Evolutionary conservation across 371 early-diverging fungal genomes (phyloP).

Genomic region (Mortierella sp.): DNA sequence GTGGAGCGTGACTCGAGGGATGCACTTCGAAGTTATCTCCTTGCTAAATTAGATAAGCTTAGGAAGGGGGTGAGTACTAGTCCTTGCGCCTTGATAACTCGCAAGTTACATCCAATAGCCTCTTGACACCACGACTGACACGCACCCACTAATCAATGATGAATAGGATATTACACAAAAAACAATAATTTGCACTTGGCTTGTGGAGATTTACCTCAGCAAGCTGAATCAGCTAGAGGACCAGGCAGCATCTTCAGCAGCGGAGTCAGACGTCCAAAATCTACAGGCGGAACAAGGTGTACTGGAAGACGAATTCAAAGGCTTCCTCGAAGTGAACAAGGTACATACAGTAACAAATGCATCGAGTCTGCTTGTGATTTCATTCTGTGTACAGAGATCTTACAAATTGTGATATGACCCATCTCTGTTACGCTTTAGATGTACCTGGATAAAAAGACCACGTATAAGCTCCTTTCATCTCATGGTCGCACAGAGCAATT

Average conservation of each 20-base stretch:
- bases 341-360: conserved; percentile 35
- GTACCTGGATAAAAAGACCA: conserved; percentile 74
- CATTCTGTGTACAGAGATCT: background rate
- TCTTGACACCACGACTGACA: background rate
- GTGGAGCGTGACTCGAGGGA: conserved; percentile 78
- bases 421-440: conserved; percentile 18
- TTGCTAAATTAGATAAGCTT: conserved; percentile 73
- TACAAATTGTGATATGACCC: background rate
- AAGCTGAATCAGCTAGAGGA: conserved; percentile 82
- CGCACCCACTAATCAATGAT: background rate
- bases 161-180: conserved; percentile 83
- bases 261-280: conserved; percentile 57
- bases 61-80: conserved; percentile 64
- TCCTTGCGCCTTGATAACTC: too few species aligned
- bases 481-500: conserved; percentile 86
- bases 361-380: background rate
- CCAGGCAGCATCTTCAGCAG: conserved; percentile 61
- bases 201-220: conserved; percentile 86
- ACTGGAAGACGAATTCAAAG: conserved; percentile 75
- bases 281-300: conserved; percentile 45
- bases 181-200: conserved; percentile 88
- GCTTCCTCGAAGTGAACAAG: conserved; percentile 78
- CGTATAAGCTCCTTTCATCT: conserved; percentile 83
- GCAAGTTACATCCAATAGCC: background rate
- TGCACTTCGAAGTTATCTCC: conserved; percentile 82